A percentile compares a stretch with the other conserved stretches of the same genome.
These are phyloP conservation scores for Pseudogymnoascus sp. DNA, from an alignment of 2,329 filamentous ascomycete genomes.

Conservation along the genomic window DNA sequence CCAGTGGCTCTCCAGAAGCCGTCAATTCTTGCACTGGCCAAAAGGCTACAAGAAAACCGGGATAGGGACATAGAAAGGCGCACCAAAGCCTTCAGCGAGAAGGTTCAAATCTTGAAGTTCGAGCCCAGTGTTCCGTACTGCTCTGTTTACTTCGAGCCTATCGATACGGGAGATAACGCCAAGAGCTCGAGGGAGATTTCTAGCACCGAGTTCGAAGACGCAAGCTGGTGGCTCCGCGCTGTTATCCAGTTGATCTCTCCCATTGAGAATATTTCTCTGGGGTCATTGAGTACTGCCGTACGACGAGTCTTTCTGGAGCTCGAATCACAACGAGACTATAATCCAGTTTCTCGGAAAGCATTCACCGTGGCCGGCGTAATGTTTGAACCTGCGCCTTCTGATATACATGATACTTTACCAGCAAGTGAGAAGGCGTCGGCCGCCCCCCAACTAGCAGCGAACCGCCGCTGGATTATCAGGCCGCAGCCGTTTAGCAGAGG, in stretches of 20 bases:
- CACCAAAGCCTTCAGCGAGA: slow-evolving; percentile 44
- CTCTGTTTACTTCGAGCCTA: not conserved
- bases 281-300: slow-evolving; percentile 36
- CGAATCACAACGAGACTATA: not conserved
- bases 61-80: slow-evolving; percentile 45
- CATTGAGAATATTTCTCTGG: slow-evolving; percentile 34
- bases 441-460: not conserved
- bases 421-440: not conserved
- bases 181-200: slow-evolving; percentile 14
- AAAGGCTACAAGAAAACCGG: slow-evolving; percentile 41
- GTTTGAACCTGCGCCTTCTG: not conserved
- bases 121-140: slow-evolving; percentile 29
- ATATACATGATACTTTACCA: not conserved
- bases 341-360: not conserved
- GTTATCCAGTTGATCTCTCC: slow-evolving; percentile 44
- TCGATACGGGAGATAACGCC: not conserved
- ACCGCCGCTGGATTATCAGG: not conserved
- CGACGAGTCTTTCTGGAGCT: slow-evolving; percentile 35
- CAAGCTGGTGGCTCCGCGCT: slow-evolving; percentile 13
- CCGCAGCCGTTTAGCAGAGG: not conserved
- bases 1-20: slow-evolving; percentile 63
- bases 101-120: slow-evolving; percentile 29
- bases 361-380: not conserved
- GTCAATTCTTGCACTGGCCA: slow-evolving; percentile 54
- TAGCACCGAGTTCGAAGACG: not conserved